phyloP scores from a whole-genome alignment of 352 stramenopile genomes.

The Peronospora destructor region DNA sequence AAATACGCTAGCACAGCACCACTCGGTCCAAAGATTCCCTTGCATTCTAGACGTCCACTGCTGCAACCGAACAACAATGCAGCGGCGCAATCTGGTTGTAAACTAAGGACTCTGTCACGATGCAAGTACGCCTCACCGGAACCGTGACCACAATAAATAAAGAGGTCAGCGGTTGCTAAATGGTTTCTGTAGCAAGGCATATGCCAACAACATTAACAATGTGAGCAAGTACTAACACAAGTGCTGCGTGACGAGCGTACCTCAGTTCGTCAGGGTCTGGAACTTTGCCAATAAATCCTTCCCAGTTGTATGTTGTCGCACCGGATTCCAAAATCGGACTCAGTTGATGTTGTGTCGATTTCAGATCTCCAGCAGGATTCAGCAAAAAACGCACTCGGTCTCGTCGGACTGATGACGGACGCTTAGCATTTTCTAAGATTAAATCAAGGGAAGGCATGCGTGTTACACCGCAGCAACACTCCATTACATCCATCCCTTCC shows the following conservation, averaged over 20 bases:
- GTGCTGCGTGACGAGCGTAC: slow-evolving; percentile 20
- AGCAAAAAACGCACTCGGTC: slow-evolving; percentile 51
- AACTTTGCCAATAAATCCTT: slow-evolving; percentile 39
- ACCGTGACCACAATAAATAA: slow-evolving; percentile 97
- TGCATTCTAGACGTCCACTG: slow-evolving; percentile 83
- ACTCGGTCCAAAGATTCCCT: slow-evolving; percentile 90
- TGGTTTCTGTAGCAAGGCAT: slow-evolving; percentile 25
- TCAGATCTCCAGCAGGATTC: slow-evolving; percentile 70
- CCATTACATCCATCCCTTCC: slow-evolving; percentile 67
- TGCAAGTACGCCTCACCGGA: slow-evolving; percentile 91
- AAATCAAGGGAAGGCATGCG: slow-evolving; percentile 73
- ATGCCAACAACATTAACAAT: background rate
- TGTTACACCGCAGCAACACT: slow-evolving; percentile 35
- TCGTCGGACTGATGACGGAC: slow-evolving; percentile 16
- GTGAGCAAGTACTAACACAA: slow-evolving; percentile 1
- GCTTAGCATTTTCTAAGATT: slow-evolving; percentile 33
- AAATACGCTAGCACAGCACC: slow-evolving; percentile 94
- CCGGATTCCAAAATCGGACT: slow-evolving; percentile 43
- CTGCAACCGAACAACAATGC: slow-evolving; percentile 97
- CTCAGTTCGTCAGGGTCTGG: slow-evolving; percentile 47
- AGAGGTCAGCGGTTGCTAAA: slow-evolving; percentile 74
- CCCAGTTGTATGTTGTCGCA: slow-evolving; percentile 35
- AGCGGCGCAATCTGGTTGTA: slow-evolving; percentile 51
- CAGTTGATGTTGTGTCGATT: slow-evolving; percentile 52
- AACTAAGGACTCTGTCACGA: slow-evolving; percentile 60